A percentile compares a stretch with the other conserved stretches of the same genome.
phyloP scores from a whole-genome alignment of 768 basidiomycete species.

The Udeniomyces megalosporus region DNA sequence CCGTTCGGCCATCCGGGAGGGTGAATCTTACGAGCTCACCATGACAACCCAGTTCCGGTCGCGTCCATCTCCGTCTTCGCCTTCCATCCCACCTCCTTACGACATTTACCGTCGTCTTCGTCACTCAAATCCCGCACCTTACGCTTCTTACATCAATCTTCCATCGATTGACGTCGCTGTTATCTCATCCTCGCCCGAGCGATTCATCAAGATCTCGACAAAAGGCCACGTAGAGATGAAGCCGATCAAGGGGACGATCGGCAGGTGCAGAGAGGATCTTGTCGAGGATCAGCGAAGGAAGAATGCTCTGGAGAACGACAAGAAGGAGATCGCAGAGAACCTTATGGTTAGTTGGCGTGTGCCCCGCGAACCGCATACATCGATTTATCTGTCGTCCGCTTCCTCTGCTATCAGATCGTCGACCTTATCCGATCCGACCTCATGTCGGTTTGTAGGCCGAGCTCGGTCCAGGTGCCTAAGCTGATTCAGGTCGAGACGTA shows the following conservation, averaged over 20 bases:
- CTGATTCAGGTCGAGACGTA: slow-evolving; percentile 83
- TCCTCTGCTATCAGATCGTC: slow-evolving; percentile 44
- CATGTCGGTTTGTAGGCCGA: slow-evolving; percentile 55
- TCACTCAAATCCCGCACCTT: slow-evolving; percentile 66
- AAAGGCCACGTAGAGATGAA: slow-evolving; percentile 58
- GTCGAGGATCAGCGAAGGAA: slow-evolving; percentile 40
- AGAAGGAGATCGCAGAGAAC: slow-evolving; percentile 90
- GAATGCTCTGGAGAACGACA: slow-evolving; percentile 29
- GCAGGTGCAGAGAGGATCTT: slow-evolving; percentile 31
- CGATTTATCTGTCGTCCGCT: not conserved
- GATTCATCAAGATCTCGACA: slow-evolving; percentile 68
- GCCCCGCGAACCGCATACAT: not conserved
- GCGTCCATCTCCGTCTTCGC: slow-evolving; percentile 12
- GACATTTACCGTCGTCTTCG: slow-evolving; percentile 38
- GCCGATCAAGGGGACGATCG: slow-evolving; percentile 85
- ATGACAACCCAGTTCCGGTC: slow-evolving; percentile 42
- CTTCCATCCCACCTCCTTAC: slow-evolving; percentile 21
- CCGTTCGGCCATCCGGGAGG: slow-evolving; percentile 57
- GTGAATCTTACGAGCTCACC: slow-evolving; percentile 87
- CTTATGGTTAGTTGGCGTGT: slow-evolving; percentile 55
- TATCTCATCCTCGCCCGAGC: slow-evolving; percentile 76
- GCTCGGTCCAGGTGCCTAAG: slow-evolving; percentile 62
- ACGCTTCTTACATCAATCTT: slow-evolving; percentile 50
- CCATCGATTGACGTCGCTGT: slow-evolving; percentile 35
- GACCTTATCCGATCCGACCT: slow-evolving; percentile 89